Evolutionary conservation across 768 basidiomycete genomes (phyloP).

Genomic region (Serendipita indica): DNA sequence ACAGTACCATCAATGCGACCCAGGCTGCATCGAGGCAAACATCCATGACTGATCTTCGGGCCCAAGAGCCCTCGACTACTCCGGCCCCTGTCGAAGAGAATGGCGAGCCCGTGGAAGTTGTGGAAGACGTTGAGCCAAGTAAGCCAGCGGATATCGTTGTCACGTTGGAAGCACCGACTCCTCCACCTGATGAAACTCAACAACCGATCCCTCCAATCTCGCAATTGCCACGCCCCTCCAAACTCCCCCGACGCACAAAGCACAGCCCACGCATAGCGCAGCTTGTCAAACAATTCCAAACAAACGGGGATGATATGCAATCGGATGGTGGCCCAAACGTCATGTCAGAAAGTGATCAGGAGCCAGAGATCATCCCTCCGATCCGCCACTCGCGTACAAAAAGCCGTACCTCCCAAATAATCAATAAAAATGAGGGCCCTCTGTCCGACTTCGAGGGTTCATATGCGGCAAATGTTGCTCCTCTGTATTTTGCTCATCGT

Average conservation of each 20-base stretch:
- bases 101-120: not conserved
- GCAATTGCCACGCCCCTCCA: slow-evolving; percentile 15
- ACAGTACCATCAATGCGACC: slow-evolving; percentile 6
- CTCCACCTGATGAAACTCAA: not conserved
- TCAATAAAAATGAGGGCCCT: slow-evolving; percentile 40
- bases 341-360: slow-evolving; percentile 74
- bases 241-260: slow-evolving; percentile 22
- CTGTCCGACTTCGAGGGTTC: slow-evolving; percentile 77
- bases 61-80: not conserved
- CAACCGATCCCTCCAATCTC: slow-evolving; percentile 2
- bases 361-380: slow-evolving; percentile 26
- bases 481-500: slow-evolving; percentile 49
- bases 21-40: slow-evolving; percentile 2
- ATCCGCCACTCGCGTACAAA: slow-evolving; percentile 28
- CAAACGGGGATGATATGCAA: not conserved
- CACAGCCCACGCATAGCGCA: slow-evolving; percentile 24
- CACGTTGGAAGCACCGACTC: not conserved
- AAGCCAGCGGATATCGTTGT: not conserved
- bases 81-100: not conserved
- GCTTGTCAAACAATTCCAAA: slow-evolving; percentile 19
- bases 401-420: slow-evolving; percentile 25
- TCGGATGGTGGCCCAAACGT: slow-evolving; percentile 15
- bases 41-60: not conserved
- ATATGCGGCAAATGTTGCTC: slow-evolving; percentile 85
- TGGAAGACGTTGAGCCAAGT: not conserved